Percentiles rank a stretch among this genome's conserved stretches.
Conservation (phyloP, 2,329 filamentous ascomycete genomes). For the Colletotrichum sp. region DNA sequence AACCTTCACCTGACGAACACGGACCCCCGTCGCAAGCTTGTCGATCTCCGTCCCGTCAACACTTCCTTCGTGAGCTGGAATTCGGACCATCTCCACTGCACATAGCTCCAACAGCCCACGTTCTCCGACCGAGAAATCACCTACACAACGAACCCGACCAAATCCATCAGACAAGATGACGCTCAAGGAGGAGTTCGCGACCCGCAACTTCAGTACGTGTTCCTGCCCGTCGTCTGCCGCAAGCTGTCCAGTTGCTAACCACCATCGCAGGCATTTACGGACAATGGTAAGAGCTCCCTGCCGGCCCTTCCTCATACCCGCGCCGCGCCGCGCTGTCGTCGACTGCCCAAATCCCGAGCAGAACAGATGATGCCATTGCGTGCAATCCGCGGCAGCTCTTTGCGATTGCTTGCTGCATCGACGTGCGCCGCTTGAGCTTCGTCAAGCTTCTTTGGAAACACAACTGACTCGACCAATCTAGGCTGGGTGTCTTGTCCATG, state of each 20-base stretch:
- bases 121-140: conserved; percentile 16
- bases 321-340: neutral
- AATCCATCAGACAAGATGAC: conserved; percentile 60
- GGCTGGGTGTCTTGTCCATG: conserved; percentile 74
- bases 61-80: conserved; percentile 12
- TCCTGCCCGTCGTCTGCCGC: conserved; percentile 13
- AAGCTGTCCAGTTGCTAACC: conserved; percentile 33
- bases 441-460: neutral
- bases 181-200: conserved; percentile 74
- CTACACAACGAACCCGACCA: neutral
- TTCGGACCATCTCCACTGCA: conserved; percentile 21
- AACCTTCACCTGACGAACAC: neutral
- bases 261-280: conserved; percentile 68
- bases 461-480: conserved; percentile 36
- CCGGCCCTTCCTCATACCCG: neutral
- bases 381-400: neutral
- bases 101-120: conserved; percentile 17
- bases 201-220: conserved; percentile 74
- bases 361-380: neutral
- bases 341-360: neutral
- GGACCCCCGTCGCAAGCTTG: neutral
- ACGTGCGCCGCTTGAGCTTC: neutral
- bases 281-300: conserved; percentile 66
- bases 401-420: neutral
- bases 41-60: conserved; percentile 9